Base-by-base conservation (phyloP, 169 alveolate species). In the Cryptosporidium baileyi region DNA sequence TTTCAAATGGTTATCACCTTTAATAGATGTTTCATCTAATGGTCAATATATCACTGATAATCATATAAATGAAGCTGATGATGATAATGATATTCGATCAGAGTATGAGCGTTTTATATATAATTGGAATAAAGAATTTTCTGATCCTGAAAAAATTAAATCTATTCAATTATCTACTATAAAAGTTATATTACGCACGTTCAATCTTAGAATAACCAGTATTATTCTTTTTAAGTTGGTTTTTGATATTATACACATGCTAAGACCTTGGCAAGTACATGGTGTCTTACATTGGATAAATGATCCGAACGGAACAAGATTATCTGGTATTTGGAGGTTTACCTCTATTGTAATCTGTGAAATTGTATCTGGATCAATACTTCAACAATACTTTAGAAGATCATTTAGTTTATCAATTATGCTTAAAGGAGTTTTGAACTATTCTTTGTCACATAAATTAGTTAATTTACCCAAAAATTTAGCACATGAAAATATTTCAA, bases 351-450 rank as follows among this genome's bases (percentile, higher is more conserved):
- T 74, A 7, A 17, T 74, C 22, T 54, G 67, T 26, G 85, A 74
- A 30, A 36, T 74, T 13, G n/a, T 57, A 32, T 54, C 43, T 19
- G 85, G 85, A 22, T 74, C 60, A 24, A 52, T 74, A 2, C 49
- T 74, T 26, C 85, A 74, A 36, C 85, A 74, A 59, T 74, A 74
- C 44, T 57, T 74, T 9, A 51, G 85, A 54, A 30, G 67, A 19
- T 74, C 85, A 19, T 74, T 74, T 61, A 54, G 74, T 40, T 44
- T 74, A 5, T 32, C 85, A 15, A 32, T 57, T 30, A 74, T 74
- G 85, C 57, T 74, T n/a, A 74, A 57, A 41, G 85, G 85, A 7
- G 85, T 74, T 34, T 38, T 74, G 65, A 57, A 57, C 26, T 74
- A 74, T 74, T 13, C 85, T 13, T 7, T 74, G 11, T 54, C 85